A percentile compares a stretch with the other conserved stretches of the same genome.
Evolutionary conservation across 768 basidiomycete genomes (phyloP).

Genomic region (Kockovaella imperatae): DNA sequence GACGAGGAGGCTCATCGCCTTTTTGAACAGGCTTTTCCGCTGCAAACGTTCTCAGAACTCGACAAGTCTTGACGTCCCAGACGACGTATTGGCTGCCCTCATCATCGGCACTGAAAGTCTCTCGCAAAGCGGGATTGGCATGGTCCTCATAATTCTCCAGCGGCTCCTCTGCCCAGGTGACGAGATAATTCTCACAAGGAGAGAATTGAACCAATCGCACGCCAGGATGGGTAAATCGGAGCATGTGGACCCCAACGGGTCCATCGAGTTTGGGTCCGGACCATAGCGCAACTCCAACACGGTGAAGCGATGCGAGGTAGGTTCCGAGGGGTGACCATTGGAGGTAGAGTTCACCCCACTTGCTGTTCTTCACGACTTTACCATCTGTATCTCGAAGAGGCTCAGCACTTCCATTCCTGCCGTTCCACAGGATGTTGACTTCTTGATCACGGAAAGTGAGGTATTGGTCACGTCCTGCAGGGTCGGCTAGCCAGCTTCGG

Average conservation of each 20-base stretch:
- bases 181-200: slow-evolving; percentile 88
- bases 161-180: slow-evolving; percentile 94
- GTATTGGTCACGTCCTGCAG: slow-evolving; percentile 89
- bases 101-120: slow-evolving; percentile 59
- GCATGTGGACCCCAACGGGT: slow-evolving; percentile 49
- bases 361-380: slow-evolving; percentile 56
- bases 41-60: slow-evolving; percentile 84
- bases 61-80: slow-evolving; percentile 95
- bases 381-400: slow-evolving; percentile 36
- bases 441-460: slow-evolving; percentile 88
- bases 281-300: slow-evolving; percentile 92
- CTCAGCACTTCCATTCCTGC: slow-evolving; percentile 56
- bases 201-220: slow-evolving; percentile 96
- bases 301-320: slow-evolving; percentile 85
- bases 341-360: slow-evolving; percentile 94
- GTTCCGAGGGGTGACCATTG: slow-evolving; percentile 96
- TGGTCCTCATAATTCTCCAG: slow-evolving; percentile 77
- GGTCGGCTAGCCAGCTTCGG: slow-evolving; percentile 87
- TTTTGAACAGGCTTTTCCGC: slow-evolving; percentile 43
- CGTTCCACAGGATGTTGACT: slow-evolving; percentile 85
- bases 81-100: slow-evolving; percentile 94
- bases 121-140: slow-evolving; percentile 54
- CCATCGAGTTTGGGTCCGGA: slow-evolving; percentile 55
- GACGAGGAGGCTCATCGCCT: slow-evolving; percentile 48
- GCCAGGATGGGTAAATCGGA: slow-evolving; percentile 88